These are phyloP conservation scores for Suillus decipiens DNA, from an alignment of 768 basidiomycete species.

Conservation along the genomic window DNA sequence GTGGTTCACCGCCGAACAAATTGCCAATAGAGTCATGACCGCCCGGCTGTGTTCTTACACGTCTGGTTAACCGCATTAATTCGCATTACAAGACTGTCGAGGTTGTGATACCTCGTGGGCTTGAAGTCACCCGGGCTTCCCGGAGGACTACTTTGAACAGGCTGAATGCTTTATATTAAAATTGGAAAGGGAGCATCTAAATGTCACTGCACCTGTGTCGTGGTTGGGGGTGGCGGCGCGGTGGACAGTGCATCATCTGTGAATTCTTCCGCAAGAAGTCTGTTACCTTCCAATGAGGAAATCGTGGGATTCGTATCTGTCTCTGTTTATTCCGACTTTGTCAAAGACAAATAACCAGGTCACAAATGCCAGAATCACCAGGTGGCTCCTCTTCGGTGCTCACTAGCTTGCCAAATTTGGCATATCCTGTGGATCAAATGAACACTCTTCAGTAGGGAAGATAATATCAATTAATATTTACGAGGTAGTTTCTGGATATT, in stretches of 20 bases:
- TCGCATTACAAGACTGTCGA: neutral
- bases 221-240: slow-evolving; percentile 50
- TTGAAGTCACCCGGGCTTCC: slow-evolving; percentile 28
- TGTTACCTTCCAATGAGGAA: slow-evolving; percentile 8
- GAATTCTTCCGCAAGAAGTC: slow-evolving; percentile 36
- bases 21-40: slow-evolving; percentile 28
- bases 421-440: slow-evolving; percentile 55
- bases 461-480: slow-evolving; percentile 35
- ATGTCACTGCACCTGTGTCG: slow-evolving; percentile 7
- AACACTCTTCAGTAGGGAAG: neutral
- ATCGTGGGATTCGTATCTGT: slow-evolving; percentile 14
- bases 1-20: slow-evolving; percentile 49
- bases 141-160: neutral
- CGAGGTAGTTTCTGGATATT: slow-evolving; percentile 79
- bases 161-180: neutral
- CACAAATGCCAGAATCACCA: slow-evolving; percentile 16
- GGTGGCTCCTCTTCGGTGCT: slow-evolving; percentile 30
- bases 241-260: slow-evolving; percentile 58
- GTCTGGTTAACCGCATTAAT: slow-evolving; percentile 20
- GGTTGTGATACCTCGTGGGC: slow-evolving; percentile 48
- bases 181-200: neutral
- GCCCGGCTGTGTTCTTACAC: slow-evolving; percentile 35
- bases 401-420: slow-evolving; percentile 61
- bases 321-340: slow-evolving; percentile 15
- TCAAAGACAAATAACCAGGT: slow-evolving; percentile 13